Base-by-base conservation (phyloP, 164 flowering plant species). In the Magnolia kwangsiensis region DNA sequence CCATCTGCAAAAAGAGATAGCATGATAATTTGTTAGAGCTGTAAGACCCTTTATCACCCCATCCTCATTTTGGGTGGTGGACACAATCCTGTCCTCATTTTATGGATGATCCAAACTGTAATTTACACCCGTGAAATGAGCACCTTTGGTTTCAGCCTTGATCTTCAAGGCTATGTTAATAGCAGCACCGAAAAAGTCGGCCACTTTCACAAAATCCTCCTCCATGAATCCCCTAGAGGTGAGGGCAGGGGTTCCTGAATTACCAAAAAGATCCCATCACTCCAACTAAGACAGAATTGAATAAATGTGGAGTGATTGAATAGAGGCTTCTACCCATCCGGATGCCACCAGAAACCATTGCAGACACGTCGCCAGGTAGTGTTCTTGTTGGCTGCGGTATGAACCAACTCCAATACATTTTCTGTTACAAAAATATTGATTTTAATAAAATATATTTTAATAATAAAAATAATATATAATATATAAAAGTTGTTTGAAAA, bases 271-370 rank as follows among this genome's bases (percentile, higher is more conserved):
- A 21, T 65, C 58, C 49, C 50, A 69, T 69, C 69, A 71, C 49
- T 50, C 50, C 27, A 11, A 55, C 18, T 55, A 55, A 11, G 18
- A 10, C 13, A 55, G 61, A 10, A 11, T 55, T 55, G 61, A 55
- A 55, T 13, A 55, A 55, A 68, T 67, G 72, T 21, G 50, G 70
- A 5, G 11, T 11, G 70, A 51, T 5, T 55, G 45, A 11, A 21
- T 63, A 51, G 64, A 37, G 65, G 71, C 16, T 45, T 77, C 50
- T 87, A 96, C 99, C 99, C 97, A 96, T 96, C 70, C 98, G 86
- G 82, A 96, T 96, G 86, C 99, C 99, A 79, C 99, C 99, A 84
- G 99, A 98, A 83, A 94, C 98, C 98, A 96, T 96, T 76, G 99
- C 99, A 79, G 89, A 88, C 11, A 87, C 89, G 79, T 88, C 91